A percentile compares a stretch with the other conserved stretches of the same genome.
Evolutionary conservation across 2,329 filamentous ascomycete genomes (phyloP).

Genomic region (Fusarium buharicum): DNA sequence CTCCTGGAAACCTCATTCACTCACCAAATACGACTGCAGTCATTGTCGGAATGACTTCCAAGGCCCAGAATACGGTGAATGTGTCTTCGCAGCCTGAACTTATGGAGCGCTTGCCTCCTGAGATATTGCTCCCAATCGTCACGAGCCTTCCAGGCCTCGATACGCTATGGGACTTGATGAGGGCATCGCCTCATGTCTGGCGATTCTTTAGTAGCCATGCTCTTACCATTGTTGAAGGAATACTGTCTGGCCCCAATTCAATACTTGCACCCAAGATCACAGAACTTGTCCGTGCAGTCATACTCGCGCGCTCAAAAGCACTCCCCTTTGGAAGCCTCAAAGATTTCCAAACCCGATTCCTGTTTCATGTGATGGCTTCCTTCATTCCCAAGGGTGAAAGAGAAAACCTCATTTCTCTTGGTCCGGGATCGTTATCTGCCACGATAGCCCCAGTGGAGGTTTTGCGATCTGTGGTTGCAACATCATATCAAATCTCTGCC

Average conservation of each 20-base stretch:
- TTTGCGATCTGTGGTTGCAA: constrained; percentile 31
- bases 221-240: constrained; percentile 6
- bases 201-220: constrained; percentile 20
- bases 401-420: not conserved
- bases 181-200: constrained; percentile 20
- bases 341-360: constrained; percentile 7
- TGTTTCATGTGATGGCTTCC: no score
- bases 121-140: constrained; percentile 20
- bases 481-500: constrained; percentile 30
- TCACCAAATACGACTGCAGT: no score
- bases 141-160: constrained; percentile 23
- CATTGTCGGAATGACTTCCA: constrained; percentile 30
- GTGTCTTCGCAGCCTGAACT: not conserved
- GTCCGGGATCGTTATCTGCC: not conserved
- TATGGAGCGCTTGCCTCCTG: constrained; percentile 22
- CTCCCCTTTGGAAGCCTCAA: constrained; percentile 17
- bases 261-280: constrained; percentile 8
- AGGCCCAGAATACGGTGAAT: constrained; percentile 16
- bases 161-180: constrained; percentile 28
- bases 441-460: not conserved
- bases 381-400: no score
- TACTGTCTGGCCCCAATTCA: constrained; percentile 18
- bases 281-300: constrained; percentile 14
- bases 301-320: constrained; percentile 13
- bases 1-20: no score